Percentiles rank a stretch among this genome's conserved stretches.
Conservation (phyloP, 139 green algal genomes). For the Zygnema cylindricum region DNA sequence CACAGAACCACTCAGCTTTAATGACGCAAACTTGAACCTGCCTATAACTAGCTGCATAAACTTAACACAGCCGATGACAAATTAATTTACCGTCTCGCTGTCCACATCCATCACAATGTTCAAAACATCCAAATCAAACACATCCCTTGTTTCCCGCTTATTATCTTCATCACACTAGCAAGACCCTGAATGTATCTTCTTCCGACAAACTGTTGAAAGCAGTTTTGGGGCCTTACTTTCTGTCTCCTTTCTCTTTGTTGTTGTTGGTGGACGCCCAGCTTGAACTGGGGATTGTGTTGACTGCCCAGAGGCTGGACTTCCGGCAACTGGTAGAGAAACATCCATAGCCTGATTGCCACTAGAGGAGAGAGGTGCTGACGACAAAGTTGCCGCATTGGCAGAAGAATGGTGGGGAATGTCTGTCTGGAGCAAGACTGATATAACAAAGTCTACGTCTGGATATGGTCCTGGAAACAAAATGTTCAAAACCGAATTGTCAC, state of each 20-base stretch:
- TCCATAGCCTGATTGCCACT: background rate
- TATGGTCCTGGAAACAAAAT: conserved; percentile 13
- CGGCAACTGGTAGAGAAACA: background rate
- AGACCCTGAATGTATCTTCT: too few relatives aligned
- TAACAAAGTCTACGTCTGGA: conserved; percentile 7
- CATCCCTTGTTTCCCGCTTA: too few relatives aligned
- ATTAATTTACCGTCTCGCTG: conserved; percentile 1
- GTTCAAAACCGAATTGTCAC: background rate
- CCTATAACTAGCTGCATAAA: background rate
- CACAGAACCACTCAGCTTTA: background rate
- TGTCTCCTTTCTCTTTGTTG: background rate
- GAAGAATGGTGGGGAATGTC: background rate
- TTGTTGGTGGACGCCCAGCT: background rate
- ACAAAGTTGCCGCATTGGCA: background rate
- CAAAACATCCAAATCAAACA: too few relatives aligned
- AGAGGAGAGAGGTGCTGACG: background rate
- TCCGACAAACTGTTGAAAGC: too few relatives aligned
- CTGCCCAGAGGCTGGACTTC: background rate
- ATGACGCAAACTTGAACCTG: background rate
- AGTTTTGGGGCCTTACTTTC: background rate
- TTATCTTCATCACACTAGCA: too few relatives aligned
- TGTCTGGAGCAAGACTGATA: conserved; percentile 7
- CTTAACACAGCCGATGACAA: background rate
- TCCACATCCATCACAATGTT: too few relatives aligned
- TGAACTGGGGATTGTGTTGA: background rate